Base-by-base conservation (phyloP, 208 protist genomes). In the Phytomonas sp. region DNA sequence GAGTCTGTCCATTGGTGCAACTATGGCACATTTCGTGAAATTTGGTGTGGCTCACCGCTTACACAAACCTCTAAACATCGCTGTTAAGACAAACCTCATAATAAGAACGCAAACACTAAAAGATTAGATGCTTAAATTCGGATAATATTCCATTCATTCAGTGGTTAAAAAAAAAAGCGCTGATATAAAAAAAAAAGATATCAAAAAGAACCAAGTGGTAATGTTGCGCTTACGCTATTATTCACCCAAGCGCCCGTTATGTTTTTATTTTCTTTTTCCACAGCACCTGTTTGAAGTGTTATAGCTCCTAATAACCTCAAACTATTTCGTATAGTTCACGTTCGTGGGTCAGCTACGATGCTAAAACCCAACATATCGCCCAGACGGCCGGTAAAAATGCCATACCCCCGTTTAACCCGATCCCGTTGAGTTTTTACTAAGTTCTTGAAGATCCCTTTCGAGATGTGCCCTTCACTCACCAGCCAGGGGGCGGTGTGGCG, bases 401-500 rank as follows among this genome's bases (percentile, higher is more conserved):
- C 69, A 36, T 82, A 73, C 34, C 84, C 72, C 19, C 85, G 87
- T 70, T 83, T 83, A 29, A 94, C 23, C 26, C 84, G 77, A 76
- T 93, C 85, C 16, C 78, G 63, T 31, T 73, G 67, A 10, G 82
- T 88, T 59, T 90, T 80, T n/a, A 87, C 49, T 33, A 93, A 63
- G 70, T 97, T 93, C 71, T 93, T 94, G 7, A 92, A 68, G 14
- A 97, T 79, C 40, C 87, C 85, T 66, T 84, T 86, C 10, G 88
- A 91, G 6, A 97, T 65, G 77, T 91, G 84, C 33, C 92, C 92
- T 72, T 97, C 89, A 49, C 86, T 86, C 16, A 92, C 83, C 6
- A 97, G 73, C 90, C 92, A 97, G 45, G 92, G 92, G 7, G 88
- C 89, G 52, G 86, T 74, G 78, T 94, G 89, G 8, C 89, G 86